Base-by-base conservation (phyloP, 2,329 filamentous ascomycete species). In the Chaetomium globosum region DNA sequence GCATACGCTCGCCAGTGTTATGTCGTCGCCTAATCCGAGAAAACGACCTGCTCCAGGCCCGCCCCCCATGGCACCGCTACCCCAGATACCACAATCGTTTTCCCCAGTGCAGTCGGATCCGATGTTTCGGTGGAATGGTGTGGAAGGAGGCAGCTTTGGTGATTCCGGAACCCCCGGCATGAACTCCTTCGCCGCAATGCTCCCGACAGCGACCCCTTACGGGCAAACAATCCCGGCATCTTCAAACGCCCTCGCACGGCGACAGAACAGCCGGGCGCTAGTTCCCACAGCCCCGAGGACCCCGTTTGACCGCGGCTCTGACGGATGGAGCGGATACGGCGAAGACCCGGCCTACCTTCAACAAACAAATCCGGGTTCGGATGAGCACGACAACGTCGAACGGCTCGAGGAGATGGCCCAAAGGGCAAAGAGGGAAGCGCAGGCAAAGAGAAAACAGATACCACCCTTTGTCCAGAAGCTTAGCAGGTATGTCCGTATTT, bases 381-480 rank as follows among this genome's bases (percentile, higher is more conserved):
- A 79, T 49, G 85, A 88, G 75, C 81, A 87, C 73, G 89, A 96
- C 70, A 92, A 88, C 70, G 84, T 96, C 66, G 90, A 93, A 68
- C 83, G 90, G 62, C 79, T 97, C 67, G 92, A 96, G 74, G 87
- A 90, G 75, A 88, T 88, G 77, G 93, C 93, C 26, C 83, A 89
- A 69, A 81, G 90, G 67, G 93, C 93, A 9, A 97, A 96, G 80
- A 87, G 89, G 74, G 95, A 98, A 65, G 89, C 93, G 0, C 90
- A 93, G 75, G 85, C 89, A 19, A 98, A 97, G 78, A 84, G 93
- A 73, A 98, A 98, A 78, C 91, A 96, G 74, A 98, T 99, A 12
- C 94, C 95, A 0, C 94, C 95, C 0, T 99, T 99, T 81, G 93
- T 99, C 52, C 93, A 97, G 77, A 99, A 99, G 76, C 80, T 99